Evolutionary conservation across 2,329 filamentous ascomycete species (phyloP), one percentile per base, ranked within the genome.

Genomic region (Penicillium aurantiogriseum): DNA sequence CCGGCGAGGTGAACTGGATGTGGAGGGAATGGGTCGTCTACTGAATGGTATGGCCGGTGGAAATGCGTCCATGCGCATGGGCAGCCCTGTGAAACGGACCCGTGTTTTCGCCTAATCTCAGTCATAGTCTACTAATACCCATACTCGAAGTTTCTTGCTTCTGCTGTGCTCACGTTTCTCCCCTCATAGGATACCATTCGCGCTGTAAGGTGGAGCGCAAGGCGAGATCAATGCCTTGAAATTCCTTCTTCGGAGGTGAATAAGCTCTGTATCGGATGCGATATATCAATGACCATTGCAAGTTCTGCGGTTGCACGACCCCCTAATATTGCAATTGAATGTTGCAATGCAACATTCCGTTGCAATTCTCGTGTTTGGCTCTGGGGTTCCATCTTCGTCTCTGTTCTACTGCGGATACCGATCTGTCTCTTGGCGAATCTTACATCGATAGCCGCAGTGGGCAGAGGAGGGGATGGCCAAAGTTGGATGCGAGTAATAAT

Each of bases 231-330:
- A 78, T 80, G 76, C 77, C 78, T 78, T 79, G 76, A 77, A 76
- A 76, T 75, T 73, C 69, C 66, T 69, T 63, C 59, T 55, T 62
- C 61, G 59, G 63, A 61, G 59, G 62, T 61, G 71, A 72, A 75
- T 76, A 75, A 75, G 78, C 78, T 80, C 78, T 80, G 78, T 80
- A 80, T 80, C 78, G 73, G 76, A 74, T 71, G 78, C 78, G 78
- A 79, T 71, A 80, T 70, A 80, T 79, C 67, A 72, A 79, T 19
- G 5, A 63, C 58, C 54, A 60, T 65, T 42, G 33, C 31, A 36
- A 47, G 44, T 36, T 25, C 43, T 60, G 52, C 60, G 53, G 44
- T 35, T 35, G 57, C 58, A 60, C 57, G 23, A 46, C 45, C 53
- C 51, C 50, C 55, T 58, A 48, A 54, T 36, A 49, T 50, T 62